Percentiles rank a stretch among this genome's conserved stretches.
phyloP scores from a whole-genome alignment of 345 rosid genomes.

The Cardamine chenopodiifolia region DNA sequence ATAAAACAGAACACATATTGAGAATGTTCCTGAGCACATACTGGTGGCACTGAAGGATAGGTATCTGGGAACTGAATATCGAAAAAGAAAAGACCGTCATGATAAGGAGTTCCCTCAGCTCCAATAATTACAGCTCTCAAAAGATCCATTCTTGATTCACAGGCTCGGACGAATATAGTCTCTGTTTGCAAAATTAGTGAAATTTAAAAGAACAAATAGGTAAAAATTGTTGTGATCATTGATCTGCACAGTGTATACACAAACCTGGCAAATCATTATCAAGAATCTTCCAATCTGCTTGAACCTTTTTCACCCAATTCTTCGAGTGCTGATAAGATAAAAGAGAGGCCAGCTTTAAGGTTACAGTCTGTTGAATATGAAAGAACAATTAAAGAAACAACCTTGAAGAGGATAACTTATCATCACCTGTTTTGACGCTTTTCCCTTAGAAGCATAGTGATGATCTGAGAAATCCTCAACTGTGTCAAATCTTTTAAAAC shows the following conservation, averaged over 20 bases:
- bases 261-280: constrained; percentile 91
- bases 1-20: neutral
- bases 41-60: constrained; percentile 84
- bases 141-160: constrained; percentile 91
- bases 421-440: constrained; percentile 57
- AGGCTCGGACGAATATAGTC: constrained; percentile 78
- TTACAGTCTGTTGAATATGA: neutral
- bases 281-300: constrained; percentile 85
- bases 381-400: constrained; percentile 8
- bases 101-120: constrained; percentile 97
- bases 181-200: constrained; percentile 48
- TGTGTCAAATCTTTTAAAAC: constrained; percentile 69
- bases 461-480: constrained; percentile 78
- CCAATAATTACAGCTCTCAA: constrained; percentile 91
- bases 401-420: neutral
- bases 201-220: neutral
- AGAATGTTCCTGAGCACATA: constrained; percentile 46
- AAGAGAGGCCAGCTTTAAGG: neutral
- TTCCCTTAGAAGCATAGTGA: constrained; percentile 49
- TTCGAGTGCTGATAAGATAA: constrained; percentile 55
- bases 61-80: constrained; percentile 74
- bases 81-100: constrained; percentile 92
- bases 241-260: constrained; percentile 18
- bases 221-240: neutral
- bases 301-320: constrained; percentile 78